A percentile compares a stretch with the other conserved stretches of the same genome.
phyloP scores from a whole-genome alignment of 129 eudicot genomes.

The Flaveria sonorensis region DNA sequence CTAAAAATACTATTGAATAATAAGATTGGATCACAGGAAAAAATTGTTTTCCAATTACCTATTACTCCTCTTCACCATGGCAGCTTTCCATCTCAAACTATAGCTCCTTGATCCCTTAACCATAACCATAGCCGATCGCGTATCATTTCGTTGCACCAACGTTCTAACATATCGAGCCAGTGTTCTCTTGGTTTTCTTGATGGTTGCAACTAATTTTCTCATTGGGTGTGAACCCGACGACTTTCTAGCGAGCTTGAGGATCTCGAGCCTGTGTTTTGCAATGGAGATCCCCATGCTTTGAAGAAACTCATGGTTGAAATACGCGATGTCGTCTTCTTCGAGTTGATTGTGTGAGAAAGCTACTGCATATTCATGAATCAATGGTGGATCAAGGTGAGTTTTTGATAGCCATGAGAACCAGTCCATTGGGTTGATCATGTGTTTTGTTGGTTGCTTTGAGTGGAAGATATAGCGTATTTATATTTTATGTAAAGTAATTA shows the following conservation, averaged over 20 bases:
- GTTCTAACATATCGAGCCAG: slow-evolving; percentile 47
- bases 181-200: slow-evolving; percentile 59
- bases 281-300: slow-evolving; percentile 90
- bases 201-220: slow-evolving; percentile 42
- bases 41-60: background rate
- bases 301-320: slow-evolving; percentile 82
- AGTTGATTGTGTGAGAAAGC: slow-evolving; percentile 75
- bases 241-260: slow-evolving; percentile 63
- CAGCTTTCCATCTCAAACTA: slow-evolving; percentile 59
- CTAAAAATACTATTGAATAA: no score
- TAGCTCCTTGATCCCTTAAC: slow-evolving; percentile 44
- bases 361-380: slow-evolving; percentile 61
- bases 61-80: slow-evolving; percentile 59
- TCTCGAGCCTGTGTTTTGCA: slow-evolving; percentile 90
- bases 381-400: slow-evolving; percentile 66
- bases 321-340: slow-evolving; percentile 65
- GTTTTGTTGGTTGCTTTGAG: slow-evolving; percentile 25
- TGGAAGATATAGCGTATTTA: slow-evolving; percentile 25
- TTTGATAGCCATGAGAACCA: slow-evolving; percentile 93
- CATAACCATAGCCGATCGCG: slow-evolving; percentile 41
- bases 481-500: slow-evolving; percentile 5
- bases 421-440: slow-evolving; percentile 47
- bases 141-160: slow-evolving; percentile 54
- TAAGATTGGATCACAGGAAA: background rate
- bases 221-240: slow-evolving; percentile 41